Percentiles rank a stretch among this genome's conserved stretches.
These are phyloP conservation scores for Nissolia schottii DNA, from an alignment of 306 rosid species.

Conservation along the genomic window DNA sequence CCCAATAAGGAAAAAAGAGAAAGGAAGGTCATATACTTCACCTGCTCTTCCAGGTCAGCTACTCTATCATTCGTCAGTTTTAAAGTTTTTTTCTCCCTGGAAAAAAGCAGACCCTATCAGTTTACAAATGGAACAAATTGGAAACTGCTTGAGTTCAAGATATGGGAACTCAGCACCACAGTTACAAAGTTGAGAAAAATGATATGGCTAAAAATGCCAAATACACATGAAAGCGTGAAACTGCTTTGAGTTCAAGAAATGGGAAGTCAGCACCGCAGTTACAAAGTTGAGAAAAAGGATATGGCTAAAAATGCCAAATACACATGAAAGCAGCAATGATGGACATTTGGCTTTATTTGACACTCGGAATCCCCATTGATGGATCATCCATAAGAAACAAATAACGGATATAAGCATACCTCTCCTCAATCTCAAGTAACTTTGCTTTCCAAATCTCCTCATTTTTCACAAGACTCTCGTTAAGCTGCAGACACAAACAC, in stretches of 20 bases:
- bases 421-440: slow-evolving; percentile 64
- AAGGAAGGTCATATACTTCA: slow-evolving; percentile 12
- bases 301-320: background rate
- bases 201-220: slow-evolving; percentile 2
- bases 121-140: slow-evolving; percentile 2
- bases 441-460: slow-evolving; percentile 77
- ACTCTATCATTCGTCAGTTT: slow-evolving; percentile 46
- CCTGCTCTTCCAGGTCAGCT: slow-evolving; percentile 66
- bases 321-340: background rate
- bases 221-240: too few relatives aligned
- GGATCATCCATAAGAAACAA: background rate
- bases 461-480: slow-evolving; percentile 80
- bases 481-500: slow-evolving; percentile 57
- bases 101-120: background rate
- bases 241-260: background rate
- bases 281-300: background rate
- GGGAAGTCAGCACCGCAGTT: background rate
- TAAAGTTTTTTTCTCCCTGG: slow-evolving; percentile 51
- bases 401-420: slow-evolving; percentile 37
- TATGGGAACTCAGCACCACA: background rate
- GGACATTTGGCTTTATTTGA: slow-evolving; percentile 9
- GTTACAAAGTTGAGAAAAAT: background rate
- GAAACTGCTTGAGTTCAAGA: slow-evolving; percentile 7
- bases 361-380: background rate
- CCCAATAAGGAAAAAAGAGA: background rate